Conservation (phyloP, 164 flowering plant genomes). For the Liriodendron chinense region DNA sequence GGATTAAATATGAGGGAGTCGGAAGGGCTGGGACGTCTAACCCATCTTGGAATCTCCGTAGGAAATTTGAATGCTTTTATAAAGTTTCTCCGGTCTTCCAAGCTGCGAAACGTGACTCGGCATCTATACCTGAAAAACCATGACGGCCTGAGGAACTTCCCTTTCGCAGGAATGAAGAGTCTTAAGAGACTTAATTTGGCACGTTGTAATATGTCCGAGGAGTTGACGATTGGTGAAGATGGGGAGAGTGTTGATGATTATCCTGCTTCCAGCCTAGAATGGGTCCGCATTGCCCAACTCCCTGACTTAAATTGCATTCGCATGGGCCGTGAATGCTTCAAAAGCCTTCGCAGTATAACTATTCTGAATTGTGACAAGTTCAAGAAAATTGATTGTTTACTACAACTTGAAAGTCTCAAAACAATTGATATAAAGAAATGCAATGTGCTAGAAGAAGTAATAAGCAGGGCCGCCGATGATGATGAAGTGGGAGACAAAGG, state of each 20-base stretch:
- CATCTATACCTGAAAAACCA: not conserved
- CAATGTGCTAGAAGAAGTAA: too few relatives aligned
- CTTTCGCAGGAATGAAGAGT: not conserved
- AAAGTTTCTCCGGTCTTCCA: not conserved
- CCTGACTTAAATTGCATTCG: slow-evolving; percentile 5
- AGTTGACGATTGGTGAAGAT: slow-evolving; percentile 4
- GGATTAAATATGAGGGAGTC: slow-evolving; percentile 1
- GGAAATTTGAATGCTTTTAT: not conserved
- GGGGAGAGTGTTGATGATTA: not conserved
- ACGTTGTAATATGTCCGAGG: slow-evolving; percentile 4
- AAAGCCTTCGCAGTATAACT: not conserved
- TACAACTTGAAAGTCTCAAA: too few relatives aligned
- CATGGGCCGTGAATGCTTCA: not conserved
- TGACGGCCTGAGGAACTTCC: not conserved
- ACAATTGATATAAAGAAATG: too few relatives aligned
- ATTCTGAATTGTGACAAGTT: slow-evolving; percentile 7
- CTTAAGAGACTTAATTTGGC: not conserved
- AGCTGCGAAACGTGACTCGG: not conserved
- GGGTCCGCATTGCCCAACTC: not conserved
- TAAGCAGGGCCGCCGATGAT: too few relatives aligned
- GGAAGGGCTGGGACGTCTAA: slow-evolving; percentile 7
- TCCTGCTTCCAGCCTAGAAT: not conserved
- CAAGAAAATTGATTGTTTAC: too few relatives aligned
- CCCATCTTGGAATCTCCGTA: slow-evolving; percentile 10
- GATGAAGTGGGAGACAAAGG: too few relatives aligned